Evolutionary conservation across 441 rosid genomes (phyloP).

Genomic region (Rhodomyrtus psidioides): DNA sequence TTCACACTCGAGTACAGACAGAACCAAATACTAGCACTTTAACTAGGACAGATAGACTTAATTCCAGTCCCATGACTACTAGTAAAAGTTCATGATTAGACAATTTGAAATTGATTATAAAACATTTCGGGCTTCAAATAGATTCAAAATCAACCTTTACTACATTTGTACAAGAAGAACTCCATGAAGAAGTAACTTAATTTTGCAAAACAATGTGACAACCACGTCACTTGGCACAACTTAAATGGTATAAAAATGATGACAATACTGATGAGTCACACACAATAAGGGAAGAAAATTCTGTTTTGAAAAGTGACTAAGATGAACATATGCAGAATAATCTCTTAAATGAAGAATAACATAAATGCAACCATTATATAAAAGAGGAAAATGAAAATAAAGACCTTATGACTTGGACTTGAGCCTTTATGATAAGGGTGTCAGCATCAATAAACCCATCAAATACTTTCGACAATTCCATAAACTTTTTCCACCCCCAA

Average conservation of each 20-base stretch:
- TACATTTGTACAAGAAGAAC: background rate
- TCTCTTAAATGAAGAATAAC: background rate
- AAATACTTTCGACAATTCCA: constrained; percentile 71
- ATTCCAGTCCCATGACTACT: background rate
- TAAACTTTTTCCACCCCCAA: constrained; percentile 99
- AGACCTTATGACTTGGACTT: constrained; percentile 94
- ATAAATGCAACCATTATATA: background rate
- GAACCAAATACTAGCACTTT: background rate
- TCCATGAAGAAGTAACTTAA: background rate
- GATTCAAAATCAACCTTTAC: background rate
- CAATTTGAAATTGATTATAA: background rate
- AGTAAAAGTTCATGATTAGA: background rate
- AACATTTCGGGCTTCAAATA: background rate
- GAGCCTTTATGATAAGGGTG: constrained; percentile 82
- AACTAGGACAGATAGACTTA: background rate
- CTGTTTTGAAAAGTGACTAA: background rate
- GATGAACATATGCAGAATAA: background rate
- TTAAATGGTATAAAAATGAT: background rate
- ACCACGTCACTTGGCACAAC: background rate
- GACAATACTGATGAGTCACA: background rate
- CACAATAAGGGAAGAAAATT: background rate
- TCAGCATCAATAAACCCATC: constrained; percentile 87
- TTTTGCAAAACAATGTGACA: background rate
- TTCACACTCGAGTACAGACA: background rate
- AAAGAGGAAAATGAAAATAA: constrained; percentile 3